These are phyloP conservation scores for Acacia crassicarpa DNA, from an alignment of 306 rosid genomes.

Conservation along the genomic window DNA sequence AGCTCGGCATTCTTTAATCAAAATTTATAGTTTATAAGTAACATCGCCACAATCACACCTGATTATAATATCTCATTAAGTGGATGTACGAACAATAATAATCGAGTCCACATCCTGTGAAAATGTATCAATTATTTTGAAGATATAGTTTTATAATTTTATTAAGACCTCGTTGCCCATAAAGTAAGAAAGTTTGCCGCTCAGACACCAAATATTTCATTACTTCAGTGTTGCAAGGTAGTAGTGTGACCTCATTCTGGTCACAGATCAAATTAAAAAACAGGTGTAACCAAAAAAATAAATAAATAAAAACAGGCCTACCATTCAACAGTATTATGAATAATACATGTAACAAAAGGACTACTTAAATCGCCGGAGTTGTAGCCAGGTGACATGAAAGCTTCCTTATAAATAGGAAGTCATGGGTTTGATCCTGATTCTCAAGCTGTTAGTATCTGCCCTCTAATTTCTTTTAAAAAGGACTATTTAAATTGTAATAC, in stretches of 20 bases:
- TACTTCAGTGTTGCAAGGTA: neutral
- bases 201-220: neutral
- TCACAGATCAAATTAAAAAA: constrained; percentile 11
- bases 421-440: too few relatives aligned
- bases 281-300: neutral
- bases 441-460: too few relatives aligned
- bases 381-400: too few relatives aligned
- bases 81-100: constrained; percentile 11
- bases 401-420: too few relatives aligned
- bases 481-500: constrained; percentile 39
- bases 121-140: constrained; percentile 1
- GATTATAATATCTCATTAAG: neutral
- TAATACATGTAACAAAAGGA: constrained; percentile 25
- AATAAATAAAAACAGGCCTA: neutral
- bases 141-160: neutral
- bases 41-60: neutral
- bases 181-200: constrained; percentile 13
- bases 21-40: neutral
- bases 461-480: neutral
- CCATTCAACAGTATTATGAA: constrained; percentile 15
- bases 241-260: neutral
- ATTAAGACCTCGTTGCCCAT: constrained; percentile 9
- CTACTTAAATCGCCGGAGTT: neutral
- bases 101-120: constrained; percentile 7
- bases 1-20: neutral